Percentiles rank a stretch among this genome's conserved stretches.
These are phyloP conservation scores for Aspergillus cejpii DNA, from an alignment of 2,329 filamentous ascomycete species.

Conservation along the genomic window DNA sequence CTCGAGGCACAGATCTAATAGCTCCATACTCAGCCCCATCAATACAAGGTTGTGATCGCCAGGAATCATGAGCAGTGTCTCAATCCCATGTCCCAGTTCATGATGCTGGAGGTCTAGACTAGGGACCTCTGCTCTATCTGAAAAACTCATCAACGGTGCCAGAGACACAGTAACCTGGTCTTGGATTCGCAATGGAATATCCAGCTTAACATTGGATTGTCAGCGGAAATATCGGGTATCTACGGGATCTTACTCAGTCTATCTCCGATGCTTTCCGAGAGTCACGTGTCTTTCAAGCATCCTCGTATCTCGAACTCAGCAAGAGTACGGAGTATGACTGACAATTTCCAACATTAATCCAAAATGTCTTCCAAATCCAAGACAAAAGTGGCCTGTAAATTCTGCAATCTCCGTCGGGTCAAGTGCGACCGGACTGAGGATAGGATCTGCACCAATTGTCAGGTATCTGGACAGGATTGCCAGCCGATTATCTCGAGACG, in stretches of 20 bases:
- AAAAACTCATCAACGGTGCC: slow-evolving; percentile 1
- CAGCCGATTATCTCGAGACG: slow-evolving; percentile 9
- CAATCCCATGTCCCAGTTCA: slow-evolving; percentile 40
- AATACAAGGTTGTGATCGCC: slow-evolving; percentile 68
- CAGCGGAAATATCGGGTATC: no score
- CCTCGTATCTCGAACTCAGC: background rate
- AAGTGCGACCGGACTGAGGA: slow-evolving; percentile 8
- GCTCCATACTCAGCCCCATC: slow-evolving; percentile 62
- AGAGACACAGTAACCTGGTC: no score
- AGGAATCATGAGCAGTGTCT: slow-evolving; percentile 84
- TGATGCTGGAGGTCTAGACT: background rate
- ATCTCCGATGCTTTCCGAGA: no score
- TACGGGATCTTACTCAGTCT: no score
- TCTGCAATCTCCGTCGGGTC: slow-evolving; percentile 5
- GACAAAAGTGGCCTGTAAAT: slow-evolving; percentile 7
- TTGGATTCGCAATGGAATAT: no score
- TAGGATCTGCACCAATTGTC: slow-evolving; percentile 3
- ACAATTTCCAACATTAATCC: background rate
- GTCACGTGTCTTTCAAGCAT: no score
- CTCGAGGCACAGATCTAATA: slow-evolving; percentile 72
- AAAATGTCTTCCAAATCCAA: background rate
- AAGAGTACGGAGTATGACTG: background rate
- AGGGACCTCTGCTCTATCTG: background rate
- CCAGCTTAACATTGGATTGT: no score
- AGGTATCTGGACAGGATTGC: slow-evolving; percentile 4